These are phyloP conservation scores for Malus hybrid DNA, from an alignment of 331 rosid genomes.

Conservation along the genomic window DNA sequence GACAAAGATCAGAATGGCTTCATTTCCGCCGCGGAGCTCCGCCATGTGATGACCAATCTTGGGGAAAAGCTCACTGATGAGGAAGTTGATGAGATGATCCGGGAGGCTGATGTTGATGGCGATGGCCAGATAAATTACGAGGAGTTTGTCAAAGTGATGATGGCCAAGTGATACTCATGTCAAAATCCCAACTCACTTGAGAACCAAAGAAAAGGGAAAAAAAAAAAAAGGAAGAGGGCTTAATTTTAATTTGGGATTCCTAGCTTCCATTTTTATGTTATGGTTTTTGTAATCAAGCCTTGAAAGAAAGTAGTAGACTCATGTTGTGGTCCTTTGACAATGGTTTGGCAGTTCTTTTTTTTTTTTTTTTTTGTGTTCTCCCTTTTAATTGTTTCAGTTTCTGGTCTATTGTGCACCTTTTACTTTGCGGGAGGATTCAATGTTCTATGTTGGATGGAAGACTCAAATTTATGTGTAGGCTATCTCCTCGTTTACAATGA, in stretches of 20 bases:
- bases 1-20: conserved; percentile 41
- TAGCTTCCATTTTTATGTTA: conserved; percentile 1
- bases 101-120: conserved; percentile 36
- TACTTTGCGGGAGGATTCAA: not conserved
- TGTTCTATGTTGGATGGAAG: not conserved
- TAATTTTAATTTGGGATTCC: not conserved
- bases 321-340: not conserved
- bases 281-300: not conserved
- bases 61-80: conserved; percentile 36
- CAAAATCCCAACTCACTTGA: not conserved
- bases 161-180: conserved; percentile 4
- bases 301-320: not conserved
- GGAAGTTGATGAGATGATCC: conserved; percentile 36
- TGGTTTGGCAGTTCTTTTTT: not conserved
- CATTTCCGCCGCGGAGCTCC: conserved; percentile 36
- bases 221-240: not conserved
- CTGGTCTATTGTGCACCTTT: not conserved
- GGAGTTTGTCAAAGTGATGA: conserved; percentile 19
- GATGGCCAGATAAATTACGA: conserved; percentile 21
- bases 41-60: conserved; percentile 40
- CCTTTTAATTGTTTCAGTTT: not conserved
- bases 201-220: not conserved
- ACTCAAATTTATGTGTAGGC: not conserved
- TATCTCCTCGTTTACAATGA: not conserved
- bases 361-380: no score